phyloP scores from a whole-genome alignment of 2,329 filamentous ascomycete genomes.

The Pseudogymnoascus sp. region DNA sequence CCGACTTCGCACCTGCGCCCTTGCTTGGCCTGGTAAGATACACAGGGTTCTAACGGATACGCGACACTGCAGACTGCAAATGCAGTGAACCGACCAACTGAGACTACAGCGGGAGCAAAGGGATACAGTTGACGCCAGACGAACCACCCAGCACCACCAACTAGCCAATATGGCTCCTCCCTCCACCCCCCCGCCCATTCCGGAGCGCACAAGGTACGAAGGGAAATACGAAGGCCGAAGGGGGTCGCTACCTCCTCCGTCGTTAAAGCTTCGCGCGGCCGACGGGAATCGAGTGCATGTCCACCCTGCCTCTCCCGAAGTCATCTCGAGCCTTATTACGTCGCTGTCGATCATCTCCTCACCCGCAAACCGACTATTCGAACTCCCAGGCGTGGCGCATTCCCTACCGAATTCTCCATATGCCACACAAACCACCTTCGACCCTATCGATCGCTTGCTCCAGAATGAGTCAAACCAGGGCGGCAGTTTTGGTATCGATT shows the following conservation, averaged over 20 bases:
- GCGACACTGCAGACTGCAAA: constrained; percentile 6
- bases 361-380: constrained; percentile 63
- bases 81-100: neutral
- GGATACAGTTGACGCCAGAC: neutral
- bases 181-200: constrained; percentile 23
- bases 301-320: constrained; percentile 47
- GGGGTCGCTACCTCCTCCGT: constrained; percentile 25
- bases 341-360: constrained; percentile 61
- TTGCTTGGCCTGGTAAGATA: neutral
- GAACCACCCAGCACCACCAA: neutral
- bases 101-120: constrained; percentile 2
- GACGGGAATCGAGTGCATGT: constrained; percentile 25
- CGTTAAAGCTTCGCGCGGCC: constrained; percentile 15
- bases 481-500: constrained; percentile 62
- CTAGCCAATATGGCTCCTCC: neutral
- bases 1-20: constrained; percentile 4
- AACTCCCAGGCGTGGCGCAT: constrained; percentile 35
- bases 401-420: constrained; percentile 34
- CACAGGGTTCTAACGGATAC: neutral
- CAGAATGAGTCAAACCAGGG: constrained; percentile 20
- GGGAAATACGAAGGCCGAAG: constrained; percentile 17
- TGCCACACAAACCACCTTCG: constrained; percentile 23
- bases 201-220: constrained; percentile 23
- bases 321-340: constrained; percentile 64
- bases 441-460: constrained; percentile 18